Percentiles rank a stretch among this genome's conserved stretches.
phyloP scores from a whole-genome alignment of 208 protist genomes.

The Wallacemonas sp. region DNA sequence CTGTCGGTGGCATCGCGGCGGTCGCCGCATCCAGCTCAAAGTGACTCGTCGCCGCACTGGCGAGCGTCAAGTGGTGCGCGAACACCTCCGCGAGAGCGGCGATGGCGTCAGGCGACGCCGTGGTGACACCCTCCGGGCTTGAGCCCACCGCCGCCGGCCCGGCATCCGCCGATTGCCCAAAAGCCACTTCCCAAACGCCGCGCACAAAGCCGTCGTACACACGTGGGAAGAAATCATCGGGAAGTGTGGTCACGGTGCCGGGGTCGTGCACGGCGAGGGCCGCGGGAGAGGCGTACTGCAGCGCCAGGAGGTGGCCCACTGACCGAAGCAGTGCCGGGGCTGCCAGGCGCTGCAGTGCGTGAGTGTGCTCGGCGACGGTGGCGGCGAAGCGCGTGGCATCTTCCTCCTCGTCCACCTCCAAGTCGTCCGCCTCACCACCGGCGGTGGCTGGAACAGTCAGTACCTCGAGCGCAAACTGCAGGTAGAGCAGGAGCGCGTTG shows the following conservation, averaged over 20 bases:
- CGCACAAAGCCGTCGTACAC: slow-evolving; percentile 26
- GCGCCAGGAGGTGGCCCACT: slow-evolving; percentile 35
- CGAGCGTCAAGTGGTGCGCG: slow-evolving; percentile 23
- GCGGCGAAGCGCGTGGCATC: slow-evolving; percentile 13
- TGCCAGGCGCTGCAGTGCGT: background rate
- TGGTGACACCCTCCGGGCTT: background rate
- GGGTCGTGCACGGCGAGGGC: slow-evolving; percentile 20
- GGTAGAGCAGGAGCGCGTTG: slow-evolving; percentile 34
- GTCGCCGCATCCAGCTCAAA: slow-evolving; percentile 3
- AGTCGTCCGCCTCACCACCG: background rate
- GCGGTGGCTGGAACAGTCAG: background rate
- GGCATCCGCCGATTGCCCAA: slow-evolving; percentile 1
- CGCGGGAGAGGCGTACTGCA: slow-evolving; percentile 45
- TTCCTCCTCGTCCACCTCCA: background rate
- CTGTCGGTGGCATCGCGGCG: background rate
- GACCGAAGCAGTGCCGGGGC: slow-evolving; percentile 15
- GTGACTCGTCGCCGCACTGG: slow-evolving; percentile 19
- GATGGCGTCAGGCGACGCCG: slow-evolving; percentile 21
- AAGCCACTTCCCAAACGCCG: slow-evolving; percentile 28
- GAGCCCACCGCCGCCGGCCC: background rate
- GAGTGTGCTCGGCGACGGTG: slow-evolving; percentile 10
- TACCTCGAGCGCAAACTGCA: background rate
- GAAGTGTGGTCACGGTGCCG: slow-evolving; percentile 25
- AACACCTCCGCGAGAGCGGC: slow-evolving; percentile 30
- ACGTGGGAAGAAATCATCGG: slow-evolving; percentile 43